phyloP scores from a whole-genome alignment of 75 land plant genomes.

The Sequoiadendron giganteum region DNA sequence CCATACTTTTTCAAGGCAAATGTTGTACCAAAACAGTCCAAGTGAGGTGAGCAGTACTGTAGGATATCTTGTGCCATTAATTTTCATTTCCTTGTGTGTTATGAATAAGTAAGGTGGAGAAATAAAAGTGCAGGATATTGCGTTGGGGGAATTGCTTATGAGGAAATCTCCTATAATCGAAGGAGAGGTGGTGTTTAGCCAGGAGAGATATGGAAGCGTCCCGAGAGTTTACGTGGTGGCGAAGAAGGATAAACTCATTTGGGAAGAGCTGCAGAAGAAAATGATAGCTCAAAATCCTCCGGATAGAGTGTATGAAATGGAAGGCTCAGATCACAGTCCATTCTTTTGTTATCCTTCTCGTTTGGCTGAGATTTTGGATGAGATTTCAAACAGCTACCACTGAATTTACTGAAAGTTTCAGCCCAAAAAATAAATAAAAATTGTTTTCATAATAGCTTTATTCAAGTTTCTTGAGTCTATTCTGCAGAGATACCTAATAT shows the following conservation, averaged over 20 bases:
- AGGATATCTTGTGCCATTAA: too few relatives aligned
- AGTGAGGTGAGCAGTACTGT: too few relatives aligned
- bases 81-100: too few relatives aligned
- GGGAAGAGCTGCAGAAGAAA: constrained; percentile 21
- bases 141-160: background rate
- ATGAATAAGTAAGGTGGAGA: too few relatives aligned
- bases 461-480: too few relatives aligned
- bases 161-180: background rate
- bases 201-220: constrained; percentile 39
- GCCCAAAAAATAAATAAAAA: too few relatives aligned
- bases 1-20: too few relatives aligned
- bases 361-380: constrained; percentile 24
- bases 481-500: too few relatives aligned
- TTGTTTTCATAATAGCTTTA: too few relatives aligned
- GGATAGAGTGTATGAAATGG: constrained; percentile 30
- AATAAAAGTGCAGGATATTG: background rate
- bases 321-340: constrained; percentile 52
- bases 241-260: constrained; percentile 26
- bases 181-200: constrained; percentile 7
- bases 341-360: constrained; percentile 37
- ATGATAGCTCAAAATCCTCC: constrained; percentile 22
- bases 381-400: background rate
- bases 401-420: too few relatives aligned
- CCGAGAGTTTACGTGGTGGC: constrained; percentile 32
- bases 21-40: too few relatives aligned